A percentile compares a stretch with the other conserved stretches of the same genome.
phyloP scores from a whole-genome alignment of 176 grass and related monocot genomes.

The Aegilops speltoides region DNA sequence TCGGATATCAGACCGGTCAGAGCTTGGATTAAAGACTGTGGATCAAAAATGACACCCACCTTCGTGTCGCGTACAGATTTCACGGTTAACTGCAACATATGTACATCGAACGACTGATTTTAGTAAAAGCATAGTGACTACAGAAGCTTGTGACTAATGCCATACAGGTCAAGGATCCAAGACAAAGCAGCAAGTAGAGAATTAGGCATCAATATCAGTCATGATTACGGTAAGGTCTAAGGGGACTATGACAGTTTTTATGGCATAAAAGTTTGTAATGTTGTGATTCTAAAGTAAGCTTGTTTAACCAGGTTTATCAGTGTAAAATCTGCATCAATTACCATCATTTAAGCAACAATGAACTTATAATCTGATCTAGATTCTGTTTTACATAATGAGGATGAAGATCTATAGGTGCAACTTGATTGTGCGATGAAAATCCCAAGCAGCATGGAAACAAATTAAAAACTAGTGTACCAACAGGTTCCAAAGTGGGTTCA shows the following conservation, averaged over 20 bases:
- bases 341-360: conserved; percentile 11
- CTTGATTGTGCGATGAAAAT: not conserved
- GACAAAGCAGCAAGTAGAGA: not conserved
- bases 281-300: not conserved
- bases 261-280: not conserved
- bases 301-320: not conserved
- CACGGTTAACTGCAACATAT: conserved; percentile 54
- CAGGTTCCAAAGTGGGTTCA: not conserved
- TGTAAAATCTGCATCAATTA: not conserved
- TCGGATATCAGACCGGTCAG: conserved; percentile 59
- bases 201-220: conserved; percentile 5
- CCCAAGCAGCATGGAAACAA: not conserved
- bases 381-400: not conserved
- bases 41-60: conserved; percentile 64
- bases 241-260: not conserved
- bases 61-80: conserved; percentile 51
- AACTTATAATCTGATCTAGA: conserved; percentile 4
- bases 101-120: not conserved
- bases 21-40: conserved; percentile 66
- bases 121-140: not conserved
- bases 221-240: not conserved
- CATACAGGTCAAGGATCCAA: conserved; percentile 2
- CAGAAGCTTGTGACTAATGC: not conserved
- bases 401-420: not conserved
- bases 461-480: not conserved